A percentile compares a stretch with the other conserved stretches of the same genome.
Conservation (phyloP, 1,139 yeast species). For the Kluyveromyces sp. region DNA sequence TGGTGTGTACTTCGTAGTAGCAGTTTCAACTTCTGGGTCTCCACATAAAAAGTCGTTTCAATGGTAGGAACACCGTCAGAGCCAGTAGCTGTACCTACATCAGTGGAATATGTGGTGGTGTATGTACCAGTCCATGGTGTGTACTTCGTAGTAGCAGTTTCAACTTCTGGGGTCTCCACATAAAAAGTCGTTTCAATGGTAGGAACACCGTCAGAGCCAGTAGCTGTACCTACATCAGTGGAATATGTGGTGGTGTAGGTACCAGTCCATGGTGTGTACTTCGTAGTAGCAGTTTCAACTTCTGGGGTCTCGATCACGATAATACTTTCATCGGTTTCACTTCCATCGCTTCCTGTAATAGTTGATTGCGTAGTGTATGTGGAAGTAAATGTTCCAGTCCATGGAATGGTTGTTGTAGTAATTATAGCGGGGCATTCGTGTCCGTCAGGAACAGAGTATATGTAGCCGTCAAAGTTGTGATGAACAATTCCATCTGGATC, state of each 20-base stretch:
- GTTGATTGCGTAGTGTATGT: constrained; percentile 7
- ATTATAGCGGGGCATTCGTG: constrained; percentile 5
- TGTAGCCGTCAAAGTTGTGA: constrained; percentile 6
- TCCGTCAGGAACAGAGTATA: constrained; percentile 7
- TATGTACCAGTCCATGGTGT: constrained; percentile 9
- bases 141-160: constrained; percentile 6
- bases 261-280: constrained; percentile 8
- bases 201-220: constrained; percentile 6
- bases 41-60: constrained; percentile 8
- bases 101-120: constrained; percentile 10
- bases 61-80: constrained; percentile 7
- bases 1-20: background rate
- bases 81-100: constrained; percentile 3
- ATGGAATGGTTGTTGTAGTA: constrained; percentile 4
- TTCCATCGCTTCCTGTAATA: constrained; percentile 6
- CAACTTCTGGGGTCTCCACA: constrained; percentile 12
- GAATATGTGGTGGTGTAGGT: constrained; percentile 8
- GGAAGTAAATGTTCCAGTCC: constrained; percentile 9
- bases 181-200: constrained; percentile 6
- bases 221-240: constrained; percentile 4
- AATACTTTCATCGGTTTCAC: constrained; percentile 3
- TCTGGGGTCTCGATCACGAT: constrained; percentile 11
- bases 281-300: constrained; percentile 6
- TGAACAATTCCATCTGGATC: constrained; percentile 11
- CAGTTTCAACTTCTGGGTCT: constrained; percentile 8